Percentiles rank a stretch among this genome's conserved stretches.
Conservation (phyloP, 139 green algal species). For the Coelastrella sp. region DNA sequence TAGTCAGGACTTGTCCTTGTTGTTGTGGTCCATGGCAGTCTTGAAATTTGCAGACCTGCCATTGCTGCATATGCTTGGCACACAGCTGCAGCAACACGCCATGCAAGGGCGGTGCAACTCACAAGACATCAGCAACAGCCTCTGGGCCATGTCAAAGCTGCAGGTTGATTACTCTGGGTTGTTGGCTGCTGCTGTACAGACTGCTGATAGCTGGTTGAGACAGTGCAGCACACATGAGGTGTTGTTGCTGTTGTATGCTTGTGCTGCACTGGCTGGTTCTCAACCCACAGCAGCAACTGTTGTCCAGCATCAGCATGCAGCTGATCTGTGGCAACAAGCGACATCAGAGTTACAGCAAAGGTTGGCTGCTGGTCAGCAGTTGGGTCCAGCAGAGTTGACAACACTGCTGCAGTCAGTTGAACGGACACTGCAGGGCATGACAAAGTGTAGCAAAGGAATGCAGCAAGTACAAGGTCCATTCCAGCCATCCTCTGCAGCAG, state of each 20-base stretch:
- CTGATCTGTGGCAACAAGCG: not conserved
- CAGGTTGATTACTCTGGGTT: not conserved
- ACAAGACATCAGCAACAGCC: slow-evolving; percentile 59
- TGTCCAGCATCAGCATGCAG: not conserved
- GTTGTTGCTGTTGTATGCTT: slow-evolving; percentile 59
- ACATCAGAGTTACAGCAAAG: not conserved
- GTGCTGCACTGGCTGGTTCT: slow-evolving; percentile 39
- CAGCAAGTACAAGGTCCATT: slow-evolving; percentile 29
- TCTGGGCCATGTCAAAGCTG: slow-evolving; percentile 63
- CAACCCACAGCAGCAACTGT: slow-evolving; percentile 14
- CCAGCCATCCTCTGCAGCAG: not conserved
- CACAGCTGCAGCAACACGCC: slow-evolving; percentile 39
- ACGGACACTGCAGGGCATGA: not conserved
- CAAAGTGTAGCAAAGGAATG: not conserved
- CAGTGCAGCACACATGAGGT: slow-evolving; percentile 54
- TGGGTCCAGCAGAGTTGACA: not conserved
- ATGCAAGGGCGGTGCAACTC: slow-evolving; percentile 1
- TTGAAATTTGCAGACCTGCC: not conserved
- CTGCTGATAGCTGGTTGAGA: not conserved
- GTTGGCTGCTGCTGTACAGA: not conserved
- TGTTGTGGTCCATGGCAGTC: slow-evolving; percentile 50
- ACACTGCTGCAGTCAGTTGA: slow-evolving; percentile 16
- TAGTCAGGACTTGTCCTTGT: slow-evolving; percentile 51
- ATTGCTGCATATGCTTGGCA: not conserved
- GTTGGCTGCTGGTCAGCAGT: not conserved